Evolutionary conservation across 1,284 basidiomycete species (phyloP).

Genomic region (Sanghuangporus sanghuang): DNA sequence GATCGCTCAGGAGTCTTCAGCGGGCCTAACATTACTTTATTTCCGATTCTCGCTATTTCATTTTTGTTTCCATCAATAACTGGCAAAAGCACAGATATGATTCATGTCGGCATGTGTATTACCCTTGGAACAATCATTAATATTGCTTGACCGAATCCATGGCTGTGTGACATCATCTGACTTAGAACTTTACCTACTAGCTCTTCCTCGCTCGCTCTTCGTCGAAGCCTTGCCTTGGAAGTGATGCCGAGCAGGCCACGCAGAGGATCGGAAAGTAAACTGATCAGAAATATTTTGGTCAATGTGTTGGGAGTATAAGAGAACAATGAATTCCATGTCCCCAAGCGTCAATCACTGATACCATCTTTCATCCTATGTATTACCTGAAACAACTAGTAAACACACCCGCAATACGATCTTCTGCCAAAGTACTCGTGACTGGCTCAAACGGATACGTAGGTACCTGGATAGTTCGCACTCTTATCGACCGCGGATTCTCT

Average conservation of each 20-base stretch:
- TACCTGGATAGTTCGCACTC: slow-evolving; percentile 32
- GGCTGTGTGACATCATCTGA: not conserved
- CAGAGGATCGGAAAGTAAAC: not conserved
- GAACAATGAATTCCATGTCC: too few species aligned
- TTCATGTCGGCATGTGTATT: too few species aligned
- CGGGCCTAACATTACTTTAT: too few species aligned
- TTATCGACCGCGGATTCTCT: slow-evolving; percentile 39
- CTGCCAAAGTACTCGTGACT: slow-evolving; percentile 36
- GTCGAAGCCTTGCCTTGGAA: not conserved
- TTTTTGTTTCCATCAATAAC: too few species aligned
- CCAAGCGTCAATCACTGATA: not conserved
- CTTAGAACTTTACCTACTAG: not conserved
- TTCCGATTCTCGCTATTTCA: too few species aligned
- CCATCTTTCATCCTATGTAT: too few species aligned
- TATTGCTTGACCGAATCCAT: not conserved
- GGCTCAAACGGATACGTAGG: slow-evolving; percentile 41
- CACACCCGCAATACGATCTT: slow-evolving; percentile 37
- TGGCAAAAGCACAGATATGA: too few species aligned
- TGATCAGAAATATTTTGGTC: not conserved
- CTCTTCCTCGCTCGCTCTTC: not conserved
- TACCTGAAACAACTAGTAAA: slow-evolving; percentile 6
- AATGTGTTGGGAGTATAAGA: not conserved
- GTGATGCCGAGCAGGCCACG: not conserved
- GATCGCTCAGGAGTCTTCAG: too few species aligned
- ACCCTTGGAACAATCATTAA: too few species aligned